Percentiles rank a stretch among this genome's conserved stretches.
These are phyloP conservation scores for Globisporangium apiculatum DNA, from an alignment of 352 stramenopile species.

Conservation along the genomic window DNA sequence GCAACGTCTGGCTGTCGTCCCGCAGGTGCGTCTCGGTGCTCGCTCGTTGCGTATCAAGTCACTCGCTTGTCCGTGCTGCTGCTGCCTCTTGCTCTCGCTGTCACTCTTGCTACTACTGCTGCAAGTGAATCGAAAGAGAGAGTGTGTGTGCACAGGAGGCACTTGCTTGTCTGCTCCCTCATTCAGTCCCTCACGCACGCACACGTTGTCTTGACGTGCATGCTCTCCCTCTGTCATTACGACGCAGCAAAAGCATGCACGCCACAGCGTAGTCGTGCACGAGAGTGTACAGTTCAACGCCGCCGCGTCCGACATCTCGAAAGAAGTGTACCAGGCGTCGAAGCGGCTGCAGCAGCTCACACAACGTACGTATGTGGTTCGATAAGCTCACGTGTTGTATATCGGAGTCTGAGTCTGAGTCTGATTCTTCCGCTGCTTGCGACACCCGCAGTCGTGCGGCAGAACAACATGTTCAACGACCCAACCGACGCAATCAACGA, in stretches of 20 bases:
- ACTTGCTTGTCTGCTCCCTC: too few species aligned
- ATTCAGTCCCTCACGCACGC: too few species aligned
- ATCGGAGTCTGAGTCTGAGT: too few species aligned
- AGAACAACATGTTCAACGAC: slow-evolving; percentile 90
- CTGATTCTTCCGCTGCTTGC: neutral
- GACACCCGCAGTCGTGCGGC: slow-evolving; percentile 49
- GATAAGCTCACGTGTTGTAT: too few species aligned
- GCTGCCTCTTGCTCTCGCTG: neutral
- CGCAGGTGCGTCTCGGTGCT: slow-evolving; percentile 15
- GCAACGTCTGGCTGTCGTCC: slow-evolving; percentile 11
- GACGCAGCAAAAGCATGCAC: slow-evolving; percentile 24
- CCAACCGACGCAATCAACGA: slow-evolving; percentile 80
- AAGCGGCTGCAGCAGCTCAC: slow-evolving; percentile 76
- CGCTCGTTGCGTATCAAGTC: neutral
- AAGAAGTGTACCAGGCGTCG: slow-evolving; percentile 77
- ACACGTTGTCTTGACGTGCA: neutral
- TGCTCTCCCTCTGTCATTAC: neutral
- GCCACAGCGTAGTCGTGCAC: slow-evolving; percentile 32
- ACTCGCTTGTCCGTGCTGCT: neutral
- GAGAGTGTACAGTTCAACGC: slow-evolving; percentile 81
- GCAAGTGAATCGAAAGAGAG: too few species aligned
- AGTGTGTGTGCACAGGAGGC: too few species aligned
- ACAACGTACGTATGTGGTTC: slow-evolving; percentile 34
- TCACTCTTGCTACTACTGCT: neutral
- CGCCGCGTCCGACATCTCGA: slow-evolving; percentile 72